Conservation (phyloP, 495 filamentous ascomycete species). For the Baudoinia panamericana region DNA sequence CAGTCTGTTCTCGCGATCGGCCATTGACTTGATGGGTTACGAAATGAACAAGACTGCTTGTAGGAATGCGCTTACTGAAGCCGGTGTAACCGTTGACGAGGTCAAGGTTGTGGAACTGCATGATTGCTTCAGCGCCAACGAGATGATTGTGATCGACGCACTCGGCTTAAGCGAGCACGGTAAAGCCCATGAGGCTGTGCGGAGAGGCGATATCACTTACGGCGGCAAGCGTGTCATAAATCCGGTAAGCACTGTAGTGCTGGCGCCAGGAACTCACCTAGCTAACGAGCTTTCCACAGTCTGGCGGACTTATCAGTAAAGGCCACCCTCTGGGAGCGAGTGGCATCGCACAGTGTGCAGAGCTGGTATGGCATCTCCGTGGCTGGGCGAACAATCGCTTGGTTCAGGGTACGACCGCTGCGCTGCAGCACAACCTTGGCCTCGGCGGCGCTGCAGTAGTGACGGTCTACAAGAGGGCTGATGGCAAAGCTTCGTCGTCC, state of each 20-base stretch:
- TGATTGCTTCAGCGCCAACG: slow-evolving; percentile 94
- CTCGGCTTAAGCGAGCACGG: slow-evolving; percentile 66
- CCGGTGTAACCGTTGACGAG: slow-evolving; percentile 51
- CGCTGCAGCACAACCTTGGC: slow-evolving; percentile 88
- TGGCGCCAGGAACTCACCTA: not conserved
- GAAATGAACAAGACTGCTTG: slow-evolving; percentile 67
- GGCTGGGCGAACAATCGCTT: slow-evolving; percentile 91
- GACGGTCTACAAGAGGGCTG: slow-evolving; percentile 79
- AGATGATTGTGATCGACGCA: slow-evolving; percentile 79
- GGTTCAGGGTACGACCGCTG: slow-evolving; percentile 48
- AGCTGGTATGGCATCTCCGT: slow-evolving; percentile 87
- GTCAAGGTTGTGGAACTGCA: slow-evolving; percentile 84
- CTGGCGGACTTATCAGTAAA: slow-evolving; percentile 88
- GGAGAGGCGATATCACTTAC: slow-evolving; percentile 84
- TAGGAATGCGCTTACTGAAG: slow-evolving; percentile 55
- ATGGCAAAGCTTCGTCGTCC: slow-evolving; percentile 48
- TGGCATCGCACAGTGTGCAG: slow-evolving; percentile 87
- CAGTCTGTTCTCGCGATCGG: slow-evolving; percentile 54
- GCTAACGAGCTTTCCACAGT: slow-evolving; percentile 24
- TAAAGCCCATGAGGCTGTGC: slow-evolving; percentile 85
- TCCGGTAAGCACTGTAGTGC: slow-evolving; percentile 31
- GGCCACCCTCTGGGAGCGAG: slow-evolving; percentile 90
- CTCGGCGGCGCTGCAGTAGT: slow-evolving; percentile 85
- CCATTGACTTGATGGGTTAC: slow-evolving; percentile 81
- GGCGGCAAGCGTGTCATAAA: slow-evolving; percentile 72